A percentile compares a stretch with the other conserved stretches of the same genome.
These are phyloP conservation scores for Fraxinus latifolia DNA, from an alignment of 305 asterid genomes.

Conservation along the genomic window DNA sequence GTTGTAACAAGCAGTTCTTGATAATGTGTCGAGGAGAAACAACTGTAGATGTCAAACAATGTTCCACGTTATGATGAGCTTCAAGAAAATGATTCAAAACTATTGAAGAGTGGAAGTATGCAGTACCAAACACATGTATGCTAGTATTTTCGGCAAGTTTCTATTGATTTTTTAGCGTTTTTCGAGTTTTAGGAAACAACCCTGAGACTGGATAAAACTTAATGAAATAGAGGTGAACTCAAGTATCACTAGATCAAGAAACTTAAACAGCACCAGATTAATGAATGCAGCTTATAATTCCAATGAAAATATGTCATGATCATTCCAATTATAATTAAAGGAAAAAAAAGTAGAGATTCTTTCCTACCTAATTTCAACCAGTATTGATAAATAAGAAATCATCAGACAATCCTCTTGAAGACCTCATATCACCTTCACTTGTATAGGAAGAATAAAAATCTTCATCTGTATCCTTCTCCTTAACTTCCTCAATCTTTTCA, in stretches of 20 bases:
- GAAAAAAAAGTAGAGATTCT: not conserved
- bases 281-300: not conserved
- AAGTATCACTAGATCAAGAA: not conserved
- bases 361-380: not conserved
- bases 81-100: not conserved
- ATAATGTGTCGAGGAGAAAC: not conserved
- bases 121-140: not conserved
- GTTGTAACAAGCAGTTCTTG: not conserved
- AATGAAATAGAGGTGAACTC: not conserved
- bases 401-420: slow-evolving; percentile 59
- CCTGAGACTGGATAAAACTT: not conserved
- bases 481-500: slow-evolving; percentile 60
- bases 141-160: not conserved
- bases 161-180: not conserved
- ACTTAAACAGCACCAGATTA: not conserved
- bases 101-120: not conserved
- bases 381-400: slow-evolving; percentile 35
- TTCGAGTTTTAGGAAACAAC: not conserved
- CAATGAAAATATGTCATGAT: not conserved
- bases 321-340: not conserved
- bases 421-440: slow-evolving; percentile 45
- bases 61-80: not conserved
- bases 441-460: slow-evolving; percentile 47
- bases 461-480: slow-evolving; percentile 38
- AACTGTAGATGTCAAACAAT: not conserved